A percentile compares a stretch with the other conserved stretches of the same genome.
phyloP scores from a whole-genome alignment of 179 eudicot species.

The Camellia oleifera region DNA sequence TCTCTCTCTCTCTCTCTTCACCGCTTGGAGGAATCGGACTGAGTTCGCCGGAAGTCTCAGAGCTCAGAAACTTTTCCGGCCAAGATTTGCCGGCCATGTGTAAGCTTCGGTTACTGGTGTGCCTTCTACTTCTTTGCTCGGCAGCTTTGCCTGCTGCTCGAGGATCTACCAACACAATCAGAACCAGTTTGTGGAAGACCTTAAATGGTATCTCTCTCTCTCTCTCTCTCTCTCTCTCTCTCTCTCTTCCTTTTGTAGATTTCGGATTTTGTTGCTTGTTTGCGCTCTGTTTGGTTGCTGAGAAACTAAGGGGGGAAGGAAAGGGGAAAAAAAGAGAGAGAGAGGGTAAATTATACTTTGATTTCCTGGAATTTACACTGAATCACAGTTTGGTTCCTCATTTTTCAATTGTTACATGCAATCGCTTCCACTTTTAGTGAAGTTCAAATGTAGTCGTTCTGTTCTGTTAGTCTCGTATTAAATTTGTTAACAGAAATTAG shows the following conservation, averaged over 20 bases:
- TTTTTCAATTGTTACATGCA: too few species aligned
- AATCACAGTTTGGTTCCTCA: too few species aligned
- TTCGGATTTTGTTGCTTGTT: constrained; percentile 4
- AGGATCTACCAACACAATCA: background rate
- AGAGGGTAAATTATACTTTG: too few species aligned
- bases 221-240: background rate
- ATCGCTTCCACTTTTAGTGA: too few species aligned
- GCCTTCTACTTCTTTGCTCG: constrained; percentile 20
- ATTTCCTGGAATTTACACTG: too few species aligned
- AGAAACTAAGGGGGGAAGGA: background rate
- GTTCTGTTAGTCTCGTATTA: too few species aligned
- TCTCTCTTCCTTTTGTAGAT: too few species aligned
- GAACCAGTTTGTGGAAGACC: constrained; percentile 26
- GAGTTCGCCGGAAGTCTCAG: background rate
- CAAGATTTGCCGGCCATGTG: constrained; percentile 28
- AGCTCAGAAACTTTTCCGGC: background rate
- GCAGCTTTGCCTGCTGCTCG: constrained; percentile 23
- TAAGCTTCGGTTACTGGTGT: constrained; percentile 15
- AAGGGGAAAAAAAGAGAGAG: too few species aligned
- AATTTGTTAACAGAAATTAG: too few species aligned
- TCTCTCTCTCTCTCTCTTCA: background rate
- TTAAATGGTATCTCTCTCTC: constrained; percentile 20
- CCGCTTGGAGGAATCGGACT: background rate
- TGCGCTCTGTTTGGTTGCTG: background rate
- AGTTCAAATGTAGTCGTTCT: too few species aligned